Evolutionary conservation across 2,329 filamentous ascomycete genomes (phyloP).

Genomic region (Fusarium sp.): DNA sequence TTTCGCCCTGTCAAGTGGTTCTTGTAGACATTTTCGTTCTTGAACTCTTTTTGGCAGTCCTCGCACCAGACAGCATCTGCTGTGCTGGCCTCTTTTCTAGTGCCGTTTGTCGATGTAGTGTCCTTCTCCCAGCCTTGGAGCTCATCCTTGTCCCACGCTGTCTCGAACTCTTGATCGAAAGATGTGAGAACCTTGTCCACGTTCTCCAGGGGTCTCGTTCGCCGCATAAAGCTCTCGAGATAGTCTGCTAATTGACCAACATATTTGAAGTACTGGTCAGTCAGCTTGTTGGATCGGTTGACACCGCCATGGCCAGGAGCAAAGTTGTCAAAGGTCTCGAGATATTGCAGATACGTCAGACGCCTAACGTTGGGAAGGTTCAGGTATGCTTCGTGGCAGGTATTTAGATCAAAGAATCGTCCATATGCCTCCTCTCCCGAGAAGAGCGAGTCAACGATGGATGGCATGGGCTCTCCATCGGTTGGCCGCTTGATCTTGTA

Average conservation of each 20-base stretch:
- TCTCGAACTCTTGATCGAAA: constrained; percentile 89
- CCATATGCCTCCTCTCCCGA: constrained; percentile 96
- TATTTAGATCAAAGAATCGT: constrained; percentile 90
- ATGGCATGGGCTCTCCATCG: constrained; percentile 74
- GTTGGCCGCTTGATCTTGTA: constrained; percentile 81
- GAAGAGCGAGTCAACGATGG: constrained; percentile 90
- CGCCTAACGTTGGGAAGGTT: constrained; percentile 92
- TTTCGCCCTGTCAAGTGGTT: constrained; percentile 92
- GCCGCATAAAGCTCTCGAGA: constrained; percentile 88
- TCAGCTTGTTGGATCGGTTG: constrained; percentile 87
- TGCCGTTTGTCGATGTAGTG: constrained; percentile 54
- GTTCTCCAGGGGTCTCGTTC: constrained; percentile 89
- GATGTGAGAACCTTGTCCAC: constrained; percentile 81
- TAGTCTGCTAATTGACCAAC: constrained; percentile 85
- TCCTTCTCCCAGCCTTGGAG: constrained; percentile 84
- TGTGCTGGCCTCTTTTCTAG: constrained; percentile 52
- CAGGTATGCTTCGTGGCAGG: constrained; percentile 87
- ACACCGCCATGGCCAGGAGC: constrained; percentile 80
- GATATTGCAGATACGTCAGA: constrained; percentile 91
- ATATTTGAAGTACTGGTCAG: constrained; percentile 93
- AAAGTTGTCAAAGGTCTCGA: constrained; percentile 93
- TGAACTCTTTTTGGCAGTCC: constrained; percentile 95
- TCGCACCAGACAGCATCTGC: constrained; percentile 87
- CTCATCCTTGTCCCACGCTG: constrained; percentile 84
- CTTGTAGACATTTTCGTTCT: constrained; percentile 95